These are phyloP conservation scores for Carpinus fangiana DNA, from an alignment of 306 rosid genomes.

Conservation along the genomic window DNA sequence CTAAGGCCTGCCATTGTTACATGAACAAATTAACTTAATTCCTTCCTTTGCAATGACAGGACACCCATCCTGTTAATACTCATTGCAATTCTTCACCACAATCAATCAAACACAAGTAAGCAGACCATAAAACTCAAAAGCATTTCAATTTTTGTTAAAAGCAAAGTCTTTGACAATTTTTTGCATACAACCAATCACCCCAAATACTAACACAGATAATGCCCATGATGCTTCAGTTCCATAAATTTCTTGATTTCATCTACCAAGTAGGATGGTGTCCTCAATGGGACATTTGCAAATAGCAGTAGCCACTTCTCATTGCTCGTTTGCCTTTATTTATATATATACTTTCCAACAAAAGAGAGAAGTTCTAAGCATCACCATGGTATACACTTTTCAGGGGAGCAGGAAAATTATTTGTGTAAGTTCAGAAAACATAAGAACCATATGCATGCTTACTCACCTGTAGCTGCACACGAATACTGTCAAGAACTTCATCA, in stretches of 20 bases:
- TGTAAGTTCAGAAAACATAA: slow-evolving; percentile 12
- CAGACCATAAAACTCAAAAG: not conserved
- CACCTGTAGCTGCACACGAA: slow-evolving; percentile 67
- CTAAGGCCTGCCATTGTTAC: slow-evolving; percentile 60
- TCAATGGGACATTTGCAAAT: not conserved
- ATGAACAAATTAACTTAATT: slow-evolving; percentile 11
- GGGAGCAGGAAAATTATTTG: slow-evolving; percentile 1
- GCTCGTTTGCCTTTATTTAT: not conserved
- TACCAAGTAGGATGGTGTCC: not conserved
- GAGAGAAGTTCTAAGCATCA: not conserved
- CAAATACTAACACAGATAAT: not conserved
- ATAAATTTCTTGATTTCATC: not conserved
- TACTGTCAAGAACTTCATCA: slow-evolving; percentile 65
- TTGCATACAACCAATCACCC: not conserved
- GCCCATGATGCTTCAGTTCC: not conserved
- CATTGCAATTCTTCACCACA: slow-evolving; percentile 8
- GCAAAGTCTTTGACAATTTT: not conserved
- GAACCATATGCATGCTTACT: slow-evolving; percentile 18
- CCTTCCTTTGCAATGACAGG: slow-evolving; percentile 4
- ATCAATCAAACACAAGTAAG: not conserved
- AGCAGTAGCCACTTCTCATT: not conserved
- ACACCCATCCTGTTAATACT: not conserved
- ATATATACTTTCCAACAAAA: slow-evolving; percentile 4
- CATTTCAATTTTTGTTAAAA: not conserved
- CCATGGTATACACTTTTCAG: slow-evolving; percentile 5